A percentile compares a stretch with the other conserved stretches of the same genome.
Evolutionary conservation across 2,329 filamentous ascomycete genomes (phyloP).

Genomic region (Hysterium pulicare): DNA sequence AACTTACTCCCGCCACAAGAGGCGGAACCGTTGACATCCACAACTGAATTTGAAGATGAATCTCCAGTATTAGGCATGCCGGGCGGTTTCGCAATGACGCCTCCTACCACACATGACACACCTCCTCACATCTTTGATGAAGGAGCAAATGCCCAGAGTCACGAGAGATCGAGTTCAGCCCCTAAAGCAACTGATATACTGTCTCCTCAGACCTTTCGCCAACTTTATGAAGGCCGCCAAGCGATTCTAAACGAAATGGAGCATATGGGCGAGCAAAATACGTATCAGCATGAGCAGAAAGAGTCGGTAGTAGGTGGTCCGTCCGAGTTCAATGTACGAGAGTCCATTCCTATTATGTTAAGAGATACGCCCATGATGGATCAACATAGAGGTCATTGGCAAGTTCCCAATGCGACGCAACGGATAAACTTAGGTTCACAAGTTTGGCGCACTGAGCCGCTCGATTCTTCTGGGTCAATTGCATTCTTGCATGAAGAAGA

Average conservation of each 20-base stretch:
- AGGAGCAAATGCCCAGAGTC: not conserved
- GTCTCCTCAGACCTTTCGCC: not conserved
- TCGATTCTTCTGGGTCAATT: constrained; percentile 18
- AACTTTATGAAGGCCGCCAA: not conserved
- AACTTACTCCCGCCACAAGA: constrained; percentile 26
- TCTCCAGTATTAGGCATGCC: constrained; percentile 67
- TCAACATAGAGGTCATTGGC: constrained; percentile 6
- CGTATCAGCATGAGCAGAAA: constrained; percentile 28
- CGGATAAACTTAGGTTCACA: constrained; percentile 15
- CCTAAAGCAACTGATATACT: not conserved
- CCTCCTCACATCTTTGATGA: constrained; percentile 4
- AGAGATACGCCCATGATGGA: constrained; percentile 36
- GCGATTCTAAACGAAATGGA: constrained; percentile 47
- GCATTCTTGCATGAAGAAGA: constrained; percentile 31
- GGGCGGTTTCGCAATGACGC: constrained; percentile 53
- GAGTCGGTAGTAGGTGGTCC: constrained; percentile 23
- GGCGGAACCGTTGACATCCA: constrained; percentile 30
- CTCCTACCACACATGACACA: constrained; percentile 27
- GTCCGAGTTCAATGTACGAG: constrained; percentile 50
- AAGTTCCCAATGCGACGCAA: constrained; percentile 8
- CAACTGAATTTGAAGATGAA: constrained; percentile 50
- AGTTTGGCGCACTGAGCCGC: constrained; percentile 16
- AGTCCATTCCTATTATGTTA: constrained; percentile 57
- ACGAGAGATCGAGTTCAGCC: not conserved
- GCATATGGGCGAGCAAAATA: constrained; percentile 46